phyloP scores from a whole-genome alignment of 2,329 filamentous ascomycete genomes.

The Ceratocystis cacaofunesta region DNA sequence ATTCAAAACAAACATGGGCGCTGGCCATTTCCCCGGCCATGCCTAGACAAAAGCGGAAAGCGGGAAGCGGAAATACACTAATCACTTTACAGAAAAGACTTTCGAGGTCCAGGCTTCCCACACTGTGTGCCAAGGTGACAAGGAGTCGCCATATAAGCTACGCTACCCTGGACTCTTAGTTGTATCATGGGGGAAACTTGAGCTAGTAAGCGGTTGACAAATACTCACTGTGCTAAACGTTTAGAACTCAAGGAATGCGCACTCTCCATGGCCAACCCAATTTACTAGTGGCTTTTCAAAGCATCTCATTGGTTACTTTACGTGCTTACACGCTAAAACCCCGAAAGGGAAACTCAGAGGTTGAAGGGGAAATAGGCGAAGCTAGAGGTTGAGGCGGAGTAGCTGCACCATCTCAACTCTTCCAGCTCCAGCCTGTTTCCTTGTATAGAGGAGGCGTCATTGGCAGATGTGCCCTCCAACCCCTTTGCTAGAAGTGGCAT shows the following conservation, averaged over 20 bases:
- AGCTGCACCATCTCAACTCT: background rate
- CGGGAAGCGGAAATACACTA: background rate
- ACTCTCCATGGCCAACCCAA: background rate
- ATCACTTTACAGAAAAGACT: background rate
- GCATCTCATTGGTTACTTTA: background rate
- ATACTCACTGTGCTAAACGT: background rate
- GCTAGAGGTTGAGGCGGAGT: background rate
- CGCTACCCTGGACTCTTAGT: background rate
- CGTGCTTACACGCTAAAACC: background rate
- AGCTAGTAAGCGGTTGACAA: no score
- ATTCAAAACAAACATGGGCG: no score
- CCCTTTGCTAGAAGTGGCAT: no score
- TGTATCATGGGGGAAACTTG: background rate
- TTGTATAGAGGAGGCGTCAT: background rate
- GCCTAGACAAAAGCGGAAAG: background rate
- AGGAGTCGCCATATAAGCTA: background rate
- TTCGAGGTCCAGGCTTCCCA: background rate
- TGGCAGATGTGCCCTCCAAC: no score
- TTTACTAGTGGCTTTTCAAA: background rate
- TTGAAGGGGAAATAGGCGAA: no score
- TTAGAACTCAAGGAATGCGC: background rate
- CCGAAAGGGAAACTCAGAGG: background rate
- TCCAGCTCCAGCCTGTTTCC: background rate
- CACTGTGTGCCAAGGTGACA: background rate
- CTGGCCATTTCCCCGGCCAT: background rate